These are phyloP conservation scores for Candolleomyces efflorescens DNA, from an alignment of 768 basidiomycete species.

Conservation along the genomic window DNA sequence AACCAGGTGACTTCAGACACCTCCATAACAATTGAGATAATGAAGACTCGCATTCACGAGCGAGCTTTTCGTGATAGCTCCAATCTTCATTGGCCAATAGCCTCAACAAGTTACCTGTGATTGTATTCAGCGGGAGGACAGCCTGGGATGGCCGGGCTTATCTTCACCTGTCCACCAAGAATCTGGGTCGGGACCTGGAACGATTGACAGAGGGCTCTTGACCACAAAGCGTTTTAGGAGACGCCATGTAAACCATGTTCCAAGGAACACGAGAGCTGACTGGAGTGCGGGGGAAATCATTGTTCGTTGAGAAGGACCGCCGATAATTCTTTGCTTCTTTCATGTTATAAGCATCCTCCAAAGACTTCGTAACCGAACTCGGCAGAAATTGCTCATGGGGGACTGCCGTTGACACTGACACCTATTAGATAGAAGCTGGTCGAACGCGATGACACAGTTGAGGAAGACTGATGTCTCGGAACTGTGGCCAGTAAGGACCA, in stretches of 20 bases:
- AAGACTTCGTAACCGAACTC: too few relatives aligned
- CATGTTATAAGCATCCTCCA: too few relatives aligned
- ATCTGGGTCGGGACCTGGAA: slow-evolving; percentile 3
- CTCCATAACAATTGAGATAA: not conserved
- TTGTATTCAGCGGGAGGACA: not conserved
- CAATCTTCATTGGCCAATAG: slow-evolving; percentile 29
- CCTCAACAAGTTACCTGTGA: slow-evolving; percentile 29
- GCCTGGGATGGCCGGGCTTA: not conserved
- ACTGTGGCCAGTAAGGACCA: too few relatives aligned
- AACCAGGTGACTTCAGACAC: not conserved
- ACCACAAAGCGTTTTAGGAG: slow-evolving; percentile 2
- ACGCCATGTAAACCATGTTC: slow-evolving; percentile 3
- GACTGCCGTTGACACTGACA: too few relatives aligned
- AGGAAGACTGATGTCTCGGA: too few relatives aligned
- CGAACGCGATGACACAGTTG: too few relatives aligned
- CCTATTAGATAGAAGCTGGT: too few relatives aligned
- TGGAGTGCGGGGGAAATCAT: too few relatives aligned
- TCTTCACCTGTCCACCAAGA: slow-evolving; percentile 5
- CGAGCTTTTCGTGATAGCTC: slow-evolving; percentile 33
- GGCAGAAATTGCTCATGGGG: too few relatives aligned
- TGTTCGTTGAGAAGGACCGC: too few relatives aligned
- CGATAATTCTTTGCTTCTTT: too few relatives aligned
- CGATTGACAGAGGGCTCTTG: slow-evolving; percentile 1
- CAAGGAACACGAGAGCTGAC: not conserved
- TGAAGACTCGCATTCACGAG: slow-evolving; percentile 7